Evolutionary conservation across 257 asterid species (phyloP).

Genomic region (Knoxia roxburghii): DNA sequence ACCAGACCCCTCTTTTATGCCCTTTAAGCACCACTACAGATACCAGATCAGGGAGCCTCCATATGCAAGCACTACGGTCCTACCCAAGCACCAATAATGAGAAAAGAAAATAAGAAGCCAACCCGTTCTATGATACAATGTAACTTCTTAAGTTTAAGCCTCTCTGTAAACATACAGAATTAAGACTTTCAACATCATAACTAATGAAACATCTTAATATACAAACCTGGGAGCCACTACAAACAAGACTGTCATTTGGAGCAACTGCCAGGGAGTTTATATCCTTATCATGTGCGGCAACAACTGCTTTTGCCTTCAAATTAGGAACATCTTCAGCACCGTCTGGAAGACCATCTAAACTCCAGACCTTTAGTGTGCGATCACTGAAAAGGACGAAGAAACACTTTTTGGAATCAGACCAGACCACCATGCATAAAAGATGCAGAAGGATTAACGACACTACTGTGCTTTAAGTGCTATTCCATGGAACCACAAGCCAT

Average conservation of each 20-base stretch:
- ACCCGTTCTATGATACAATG: not conserved
- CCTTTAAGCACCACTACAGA: slow-evolving; percentile 72
- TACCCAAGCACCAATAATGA: slow-evolving; percentile 31
- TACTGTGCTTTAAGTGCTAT: not conserved
- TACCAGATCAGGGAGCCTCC: slow-evolving; percentile 94
- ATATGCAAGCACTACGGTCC: slow-evolving; percentile 95
- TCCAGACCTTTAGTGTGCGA: slow-evolving; percentile 88
- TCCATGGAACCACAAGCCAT: not conserved
- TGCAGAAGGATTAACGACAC: not conserved
- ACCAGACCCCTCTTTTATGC: slow-evolving; percentile 95
- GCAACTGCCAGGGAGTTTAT: slow-evolving; percentile 86
- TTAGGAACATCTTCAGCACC: slow-evolving; percentile 38
- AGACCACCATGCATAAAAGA: not conserved
- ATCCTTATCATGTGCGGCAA: slow-evolving; percentile 96
- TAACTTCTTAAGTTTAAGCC: not conserved
- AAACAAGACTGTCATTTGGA: slow-evolving; percentile 90
- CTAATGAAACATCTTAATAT: not conserved
- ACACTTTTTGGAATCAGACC: slow-evolving; percentile 3
- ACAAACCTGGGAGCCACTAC: slow-evolving; percentile 97
- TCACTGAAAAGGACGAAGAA: slow-evolving; percentile 48
- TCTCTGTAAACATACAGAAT: not conserved
- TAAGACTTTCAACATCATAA: not conserved
- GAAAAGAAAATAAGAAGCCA: not conserved
- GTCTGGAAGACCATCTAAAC: slow-evolving; percentile 56
- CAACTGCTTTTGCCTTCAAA: slow-evolving; percentile 83